phyloP scores from a whole-genome alignment of 306 rosid species.

The Ceratonia siliqua region DNA sequence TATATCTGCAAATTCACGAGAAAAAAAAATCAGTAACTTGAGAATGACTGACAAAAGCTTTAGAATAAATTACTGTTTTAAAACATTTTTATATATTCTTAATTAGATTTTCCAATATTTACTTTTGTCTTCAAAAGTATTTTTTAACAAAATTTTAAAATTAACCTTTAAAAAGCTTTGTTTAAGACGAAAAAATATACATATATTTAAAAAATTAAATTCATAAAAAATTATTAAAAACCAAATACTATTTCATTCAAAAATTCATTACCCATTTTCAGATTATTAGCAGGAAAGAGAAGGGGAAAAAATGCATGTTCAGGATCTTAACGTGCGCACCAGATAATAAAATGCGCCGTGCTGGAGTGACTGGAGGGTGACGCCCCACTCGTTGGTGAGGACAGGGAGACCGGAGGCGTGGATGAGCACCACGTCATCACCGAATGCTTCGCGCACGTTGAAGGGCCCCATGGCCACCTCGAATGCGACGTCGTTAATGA shows the following conservation, averaged over 20 bases:
- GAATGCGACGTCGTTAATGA: constrained; percentile 84
- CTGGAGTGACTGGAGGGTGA: constrained; percentile 72
- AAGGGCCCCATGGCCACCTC: constrained; percentile 78
- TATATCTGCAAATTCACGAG: constrained; percentile 48
- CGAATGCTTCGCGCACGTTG: constrained; percentile 87
- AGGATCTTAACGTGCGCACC: constrained; percentile 35
- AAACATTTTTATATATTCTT: too few species aligned
- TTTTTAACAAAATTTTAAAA: too few species aligned
- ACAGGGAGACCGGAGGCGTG: constrained; percentile 87
- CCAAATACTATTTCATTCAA: too few species aligned
- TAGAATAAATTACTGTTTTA: too few species aligned
- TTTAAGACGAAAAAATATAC: too few species aligned
- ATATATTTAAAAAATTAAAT: too few species aligned
- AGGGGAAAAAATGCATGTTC: background rate
- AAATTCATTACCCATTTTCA: too few species aligned
- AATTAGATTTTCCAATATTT: too few species aligned
- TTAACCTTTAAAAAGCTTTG: too few species aligned
- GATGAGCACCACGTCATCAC: constrained; percentile 73
- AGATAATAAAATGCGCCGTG: constrained; percentile 81
- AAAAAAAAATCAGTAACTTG: background rate
- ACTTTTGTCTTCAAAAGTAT: too few species aligned
- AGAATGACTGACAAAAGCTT: background rate
- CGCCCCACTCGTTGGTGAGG: constrained; percentile 85
- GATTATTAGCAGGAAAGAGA: background rate
- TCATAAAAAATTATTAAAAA: too few species aligned